A percentile compares a stretch with the other conserved stretches of the same genome.
phyloP scores from a whole-genome alignment of 2,329 filamentous ascomycete genomes.

The Claviceps capensis region DNA sequence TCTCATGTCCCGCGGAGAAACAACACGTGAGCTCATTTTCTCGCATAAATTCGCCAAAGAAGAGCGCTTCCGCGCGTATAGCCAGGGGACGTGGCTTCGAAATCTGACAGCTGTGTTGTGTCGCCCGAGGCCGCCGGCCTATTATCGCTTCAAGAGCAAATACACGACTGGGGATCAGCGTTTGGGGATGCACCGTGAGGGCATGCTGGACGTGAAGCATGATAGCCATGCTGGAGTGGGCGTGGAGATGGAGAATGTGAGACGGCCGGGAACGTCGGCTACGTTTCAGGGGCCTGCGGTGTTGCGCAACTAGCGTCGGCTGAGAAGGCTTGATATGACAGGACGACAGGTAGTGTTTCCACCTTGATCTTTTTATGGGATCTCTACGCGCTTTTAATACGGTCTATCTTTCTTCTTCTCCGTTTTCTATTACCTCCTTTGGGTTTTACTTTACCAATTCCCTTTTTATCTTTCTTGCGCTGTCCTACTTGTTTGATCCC shows the following conservation, averaged over 20 bases:
- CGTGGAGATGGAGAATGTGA: slow-evolving; percentile 61
- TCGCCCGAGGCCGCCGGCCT: slow-evolving; percentile 74
- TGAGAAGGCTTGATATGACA: too few species aligned
- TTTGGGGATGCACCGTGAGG: slow-evolving; percentile 38
- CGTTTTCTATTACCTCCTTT: too few species aligned
- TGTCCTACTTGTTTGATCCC: too few species aligned
- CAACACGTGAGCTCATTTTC: slow-evolving; percentile 90
- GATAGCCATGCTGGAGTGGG: slow-evolving; percentile 16
- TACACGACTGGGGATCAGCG: slow-evolving; percentile 77
- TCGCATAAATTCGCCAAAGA: slow-evolving; percentile 89
- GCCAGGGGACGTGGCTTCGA: slow-evolving; percentile 56
- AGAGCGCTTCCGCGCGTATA: slow-evolving; percentile 84
- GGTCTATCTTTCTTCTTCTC: background rate
- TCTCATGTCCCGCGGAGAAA: slow-evolving; percentile 81
- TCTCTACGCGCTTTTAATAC: background rate
- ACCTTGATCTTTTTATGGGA: background rate
- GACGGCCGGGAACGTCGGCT: slow-evolving; percentile 20
- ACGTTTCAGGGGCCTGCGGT: slow-evolving; percentile 42
- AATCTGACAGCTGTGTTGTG: slow-evolving; percentile 76
- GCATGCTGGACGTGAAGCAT: too few species aligned
- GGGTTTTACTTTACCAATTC: too few species aligned
- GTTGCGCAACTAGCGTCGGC: slow-evolving; percentile 22
- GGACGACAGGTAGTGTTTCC: slow-evolving; percentile 1
- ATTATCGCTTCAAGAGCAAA: slow-evolving; percentile 69
- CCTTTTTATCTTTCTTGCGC: too few species aligned